Evolutionary conservation across 148 eudicot genomes (phyloP).

Genomic region (Agrostemma githago): DNA sequence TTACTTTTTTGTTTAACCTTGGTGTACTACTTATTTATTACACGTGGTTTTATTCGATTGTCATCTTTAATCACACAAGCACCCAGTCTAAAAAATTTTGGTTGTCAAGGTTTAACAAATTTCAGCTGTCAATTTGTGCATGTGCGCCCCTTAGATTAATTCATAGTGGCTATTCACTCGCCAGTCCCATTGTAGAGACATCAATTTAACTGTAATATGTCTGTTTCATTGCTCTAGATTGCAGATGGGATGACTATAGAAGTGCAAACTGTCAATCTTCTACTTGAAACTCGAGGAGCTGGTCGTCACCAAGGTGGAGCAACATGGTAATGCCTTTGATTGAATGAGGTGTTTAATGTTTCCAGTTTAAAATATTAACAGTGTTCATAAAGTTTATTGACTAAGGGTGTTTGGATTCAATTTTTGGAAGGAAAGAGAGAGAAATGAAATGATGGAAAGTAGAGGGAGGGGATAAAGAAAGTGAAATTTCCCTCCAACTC

Average conservation of each 20-base stretch:
- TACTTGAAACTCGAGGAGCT: constrained; percentile 94
- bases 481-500: no score
- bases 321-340: constrained; percentile 51
- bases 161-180: background rate
- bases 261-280: constrained; percentile 79
- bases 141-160: background rate
- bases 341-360: background rate
- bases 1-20: background rate
- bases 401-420: background rate
- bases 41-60: background rate
- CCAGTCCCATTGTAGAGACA: background rate
- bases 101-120: background rate
- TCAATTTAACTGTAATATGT: constrained; percentile 22
- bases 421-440: no score
- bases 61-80: background rate
- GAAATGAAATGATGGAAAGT: no score
- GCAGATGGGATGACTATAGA: constrained; percentile 97
- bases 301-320: constrained; percentile 67
- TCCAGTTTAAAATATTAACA: background rate
- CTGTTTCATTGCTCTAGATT: constrained; percentile 53
- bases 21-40: background rate
- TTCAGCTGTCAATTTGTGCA: background rate
- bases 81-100: background rate
- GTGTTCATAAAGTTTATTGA: background rate
- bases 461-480: no score